Evolutionary conservation across 139 green algal genomes (phyloP).

Genomic region (Bryopsis sp.): DNA sequence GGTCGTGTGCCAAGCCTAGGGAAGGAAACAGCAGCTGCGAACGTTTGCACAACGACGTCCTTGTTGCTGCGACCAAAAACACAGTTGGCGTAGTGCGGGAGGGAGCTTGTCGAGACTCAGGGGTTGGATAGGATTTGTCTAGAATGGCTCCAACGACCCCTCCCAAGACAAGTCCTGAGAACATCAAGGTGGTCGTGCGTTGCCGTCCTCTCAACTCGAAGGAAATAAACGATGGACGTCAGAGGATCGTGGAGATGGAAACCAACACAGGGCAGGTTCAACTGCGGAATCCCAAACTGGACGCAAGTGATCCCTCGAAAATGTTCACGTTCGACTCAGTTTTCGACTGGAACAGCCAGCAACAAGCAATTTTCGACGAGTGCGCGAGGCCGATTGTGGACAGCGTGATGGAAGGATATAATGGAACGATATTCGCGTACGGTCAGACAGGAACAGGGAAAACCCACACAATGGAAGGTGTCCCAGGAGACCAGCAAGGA

Average conservation of each 20-base stretch:
- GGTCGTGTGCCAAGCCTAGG: too few species aligned
- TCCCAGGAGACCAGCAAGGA: conserved; percentile 24
- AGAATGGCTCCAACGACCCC: too few species aligned
- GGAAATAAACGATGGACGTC: conserved; percentile 51
- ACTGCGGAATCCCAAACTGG: conserved; percentile 44
- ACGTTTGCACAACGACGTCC: too few species aligned
- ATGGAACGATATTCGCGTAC: conserved; percentile 81
- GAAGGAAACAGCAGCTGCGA: too few species aligned
- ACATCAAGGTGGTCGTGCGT: conserved; percentile 63
- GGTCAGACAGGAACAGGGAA: conserved; percentile 64
- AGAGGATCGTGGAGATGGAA: conserved; percentile 60
- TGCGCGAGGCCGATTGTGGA: conserved; percentile 63
- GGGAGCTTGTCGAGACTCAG: too few species aligned
- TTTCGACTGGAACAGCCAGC: conserved; percentile 49
- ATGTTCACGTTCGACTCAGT: conserved; percentile 79
- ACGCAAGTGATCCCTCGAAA: conserved; percentile 13
- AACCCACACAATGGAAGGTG: conserved; percentile 72
- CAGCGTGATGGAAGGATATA: conserved; percentile 72
- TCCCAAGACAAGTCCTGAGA: too few species aligned
- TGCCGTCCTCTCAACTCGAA: conserved; percentile 66
- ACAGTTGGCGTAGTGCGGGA: too few species aligned
- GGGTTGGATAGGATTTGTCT: too few species aligned
- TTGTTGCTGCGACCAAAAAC: too few species aligned
- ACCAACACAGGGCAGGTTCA: conserved; percentile 34
- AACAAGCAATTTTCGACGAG: conserved; percentile 61